Evolutionary conservation across 2,329 filamentous ascomycete genomes (phyloP), one percentile per base, ranked within the genome.

Genomic region (Fusarium succisae): DNA sequence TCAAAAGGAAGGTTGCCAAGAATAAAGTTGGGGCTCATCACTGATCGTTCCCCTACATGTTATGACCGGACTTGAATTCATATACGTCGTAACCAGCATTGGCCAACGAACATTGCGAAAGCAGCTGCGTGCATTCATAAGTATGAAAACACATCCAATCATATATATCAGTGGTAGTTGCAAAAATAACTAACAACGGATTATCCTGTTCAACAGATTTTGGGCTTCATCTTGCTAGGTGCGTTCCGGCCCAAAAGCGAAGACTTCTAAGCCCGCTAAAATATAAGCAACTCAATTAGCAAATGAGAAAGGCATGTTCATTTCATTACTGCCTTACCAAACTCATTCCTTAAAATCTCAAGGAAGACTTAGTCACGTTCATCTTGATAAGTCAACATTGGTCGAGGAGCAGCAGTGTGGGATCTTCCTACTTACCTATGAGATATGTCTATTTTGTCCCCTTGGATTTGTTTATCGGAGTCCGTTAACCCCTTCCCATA

Each of bases 81-180:
- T 4, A 32, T n/a, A 15, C 4, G 4, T 50, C 3, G 13, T 26
- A 18, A 17, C 20, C 32, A 32, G 13, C 4, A 50, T 32, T 18
- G 6, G 28, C 10, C 9, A 15, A n/a, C 4, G 9, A 3, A 50
- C 20, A 22, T n/a, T n/a, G 22, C 47, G 6, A 50, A n/a, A n/a
- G 20, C 6, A 5, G 6, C 9, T 48, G 14, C 8, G 14, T n/a
- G 4, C 10, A 32, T n/a, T 50, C 12, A 4, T 3, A 0, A n/a
- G 4, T n/a, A 17, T 3, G 4, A 5, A n/a, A 17, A n/a, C 30
- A 30, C 4, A n/a, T 48, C 28, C 9, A 48, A 30, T 22, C 3
- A 28, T 20, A 22, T 47, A 9, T 8, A 28, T 28, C 2, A 47
- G 12, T 22, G 3, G 22, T 30, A 6, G 8, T 22, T 20, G 4